Evolutionary conservation across 306 rosid species (phyloP).

Genomic region (Calophaca sinica): DNA sequence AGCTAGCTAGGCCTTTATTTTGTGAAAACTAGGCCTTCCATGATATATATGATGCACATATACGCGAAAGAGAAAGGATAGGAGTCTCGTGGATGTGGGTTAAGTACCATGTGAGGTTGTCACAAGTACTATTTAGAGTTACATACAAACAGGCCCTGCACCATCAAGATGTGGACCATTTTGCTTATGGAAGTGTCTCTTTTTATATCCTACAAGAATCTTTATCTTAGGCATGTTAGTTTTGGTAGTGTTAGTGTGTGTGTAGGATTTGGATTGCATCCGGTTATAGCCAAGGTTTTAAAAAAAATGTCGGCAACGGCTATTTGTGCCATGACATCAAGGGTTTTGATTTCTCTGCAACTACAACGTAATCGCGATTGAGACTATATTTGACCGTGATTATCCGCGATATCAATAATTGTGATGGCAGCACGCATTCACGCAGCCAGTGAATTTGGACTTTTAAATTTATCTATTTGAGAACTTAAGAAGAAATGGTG

Average conservation of each 20-base stretch:
- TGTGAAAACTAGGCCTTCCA: constrained; percentile 26
- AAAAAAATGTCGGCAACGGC: too few species aligned
- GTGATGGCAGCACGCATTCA: too few species aligned
- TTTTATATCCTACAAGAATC: constrained; percentile 61
- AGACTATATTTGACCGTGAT: too few species aligned
- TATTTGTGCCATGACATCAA: too few species aligned
- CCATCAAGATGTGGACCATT: constrained; percentile 54
- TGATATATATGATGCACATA: neutral
- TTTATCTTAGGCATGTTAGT: constrained; percentile 48
- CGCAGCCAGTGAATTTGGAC: too few species aligned
- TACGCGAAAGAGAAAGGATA: constrained; percentile 45
- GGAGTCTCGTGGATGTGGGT: constrained; percentile 37
- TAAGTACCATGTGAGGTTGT: constrained; percentile 57
- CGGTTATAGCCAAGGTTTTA: too few species aligned
- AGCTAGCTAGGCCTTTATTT: neutral
- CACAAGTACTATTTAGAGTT: constrained; percentile 42
- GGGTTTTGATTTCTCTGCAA: too few species aligned
- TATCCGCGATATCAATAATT: too few species aligned
- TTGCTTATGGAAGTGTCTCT: constrained; percentile 52
- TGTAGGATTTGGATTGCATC: neutral
- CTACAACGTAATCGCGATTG: too few species aligned
- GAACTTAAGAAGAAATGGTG: too few species aligned
- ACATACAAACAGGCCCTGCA: constrained; percentile 45
- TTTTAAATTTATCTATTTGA: too few species aligned
- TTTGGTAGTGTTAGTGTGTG: constrained; percentile 27